Conservation (phyloP, 192 early-diverging fungal genomes). For the Martensiomyces pterosporus region DNA sequence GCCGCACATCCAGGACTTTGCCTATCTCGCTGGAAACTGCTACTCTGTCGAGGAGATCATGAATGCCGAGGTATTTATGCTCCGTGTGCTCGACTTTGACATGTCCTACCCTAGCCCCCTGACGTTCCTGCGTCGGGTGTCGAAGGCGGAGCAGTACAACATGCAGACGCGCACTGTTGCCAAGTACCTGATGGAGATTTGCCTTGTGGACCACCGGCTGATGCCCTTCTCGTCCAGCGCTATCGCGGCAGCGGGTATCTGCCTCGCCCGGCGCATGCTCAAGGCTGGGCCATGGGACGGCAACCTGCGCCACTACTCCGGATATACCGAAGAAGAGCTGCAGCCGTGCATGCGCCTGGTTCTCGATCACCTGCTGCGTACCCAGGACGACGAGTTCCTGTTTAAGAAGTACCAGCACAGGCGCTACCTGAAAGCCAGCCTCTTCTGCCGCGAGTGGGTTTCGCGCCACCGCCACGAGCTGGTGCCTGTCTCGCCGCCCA, state of each 20-base stretch:
- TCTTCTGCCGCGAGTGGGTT: constrained; percentile 83
- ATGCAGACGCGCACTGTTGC: constrained; percentile 87
- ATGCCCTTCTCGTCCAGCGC: constrained; percentile 64
- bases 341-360: constrained; percentile 62
- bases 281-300: constrained; percentile 67
- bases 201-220: constrained; percentile 80
- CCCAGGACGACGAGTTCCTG: constrained; percentile 59
- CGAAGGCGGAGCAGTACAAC: constrained; percentile 87
- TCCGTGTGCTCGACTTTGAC: constrained; percentile 81
- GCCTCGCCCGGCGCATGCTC: constrained; percentile 80
- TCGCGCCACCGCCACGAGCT: constrained; percentile 36
- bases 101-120: constrained; percentile 88
- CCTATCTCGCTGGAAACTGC: constrained; percentile 78
- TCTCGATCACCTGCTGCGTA: constrained; percentile 61
- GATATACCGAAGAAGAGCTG: constrained; percentile 71
- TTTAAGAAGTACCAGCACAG: constrained; percentile 81
- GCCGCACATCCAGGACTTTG: constrained; percentile 80
- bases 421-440: constrained; percentile 75
- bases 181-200: constrained; percentile 96
- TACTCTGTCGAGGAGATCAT: constrained; percentile 81
- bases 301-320: constrained; percentile 74
- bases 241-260: constrained; percentile 75
- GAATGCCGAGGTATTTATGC: constrained; percentile 87
- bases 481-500: constrained; percentile 16
- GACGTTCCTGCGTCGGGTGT: constrained; percentile 85